These are phyloP conservation scores for Macroventuria anomochaeta DNA, from an alignment of 2,329 filamentous ascomycete genomes.

Conservation along the genomic window DNA sequence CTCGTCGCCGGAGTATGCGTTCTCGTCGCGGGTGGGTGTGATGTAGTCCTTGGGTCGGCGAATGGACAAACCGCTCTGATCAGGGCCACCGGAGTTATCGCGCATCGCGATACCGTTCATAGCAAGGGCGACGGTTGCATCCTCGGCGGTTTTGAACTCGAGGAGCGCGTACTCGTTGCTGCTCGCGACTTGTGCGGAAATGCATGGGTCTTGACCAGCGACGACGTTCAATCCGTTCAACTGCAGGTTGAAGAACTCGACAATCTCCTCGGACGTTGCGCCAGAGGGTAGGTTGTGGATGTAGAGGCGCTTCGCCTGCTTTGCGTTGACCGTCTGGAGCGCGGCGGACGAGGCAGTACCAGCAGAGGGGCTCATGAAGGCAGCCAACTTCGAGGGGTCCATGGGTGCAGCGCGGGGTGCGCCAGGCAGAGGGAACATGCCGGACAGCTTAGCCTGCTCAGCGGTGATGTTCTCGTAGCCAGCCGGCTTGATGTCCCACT, in stretches of 20 bases:
- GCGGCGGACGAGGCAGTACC: conserved; percentile 74
- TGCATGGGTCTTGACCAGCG: conserved; percentile 81
- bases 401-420: conserved; percentile 94
- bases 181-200: conserved; percentile 79
- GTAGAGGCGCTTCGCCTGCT: conserved; percentile 91
- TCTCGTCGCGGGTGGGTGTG: conserved; percentile 72
- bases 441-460: conserved; percentile 96
- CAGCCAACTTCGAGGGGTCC: conserved; percentile 91
- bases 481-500: conserved; percentile 99
- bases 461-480: conserved; percentile 98
- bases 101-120: conserved; percentile 91
- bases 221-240: conserved; percentile 96
- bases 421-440: conserved; percentile 98
- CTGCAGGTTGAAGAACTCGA: conserved; percentile 93
- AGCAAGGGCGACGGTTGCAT: conserved; percentile 89
- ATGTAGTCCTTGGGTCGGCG: conserved; percentile 96
- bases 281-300: conserved; percentile 79
- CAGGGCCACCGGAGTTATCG: conserved; percentile 59
- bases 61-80: conserved; percentile 70
- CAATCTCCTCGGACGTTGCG: conserved; percentile 76
- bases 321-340: conserved; percentile 89
- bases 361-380: conserved; percentile 90
- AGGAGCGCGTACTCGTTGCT: conserved; percentile 83
- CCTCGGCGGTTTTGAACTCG: conserved; percentile 86
- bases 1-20: conserved; percentile 75